A percentile compares a stretch with the other conserved stretches of the same genome.
Conservation (phyloP, 2,329 filamentous ascomycete genomes). For the Pseudonectria foliicola region DNA sequence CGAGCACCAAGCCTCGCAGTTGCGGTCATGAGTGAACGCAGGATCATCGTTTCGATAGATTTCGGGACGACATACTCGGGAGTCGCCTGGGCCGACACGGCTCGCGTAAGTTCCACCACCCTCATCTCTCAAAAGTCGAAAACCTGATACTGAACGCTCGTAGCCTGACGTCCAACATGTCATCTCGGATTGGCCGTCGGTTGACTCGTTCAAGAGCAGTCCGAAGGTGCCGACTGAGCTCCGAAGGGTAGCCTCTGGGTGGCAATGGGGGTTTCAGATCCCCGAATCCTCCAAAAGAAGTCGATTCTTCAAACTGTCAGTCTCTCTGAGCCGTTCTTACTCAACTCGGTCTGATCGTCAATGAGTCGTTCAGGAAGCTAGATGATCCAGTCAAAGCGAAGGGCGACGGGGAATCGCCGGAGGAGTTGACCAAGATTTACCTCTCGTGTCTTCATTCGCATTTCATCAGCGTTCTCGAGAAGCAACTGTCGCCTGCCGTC, state of each 20-base stretch:
- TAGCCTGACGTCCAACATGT: conserved; percentile 34
- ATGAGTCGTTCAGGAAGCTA: conserved; percentile 22
- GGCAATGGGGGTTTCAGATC: conserved; percentile 46
- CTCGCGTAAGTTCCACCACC: conserved; percentile 22
- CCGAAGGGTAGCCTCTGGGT: conserved; percentile 32
- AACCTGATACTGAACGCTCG: conserved; percentile 16
- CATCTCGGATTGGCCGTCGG: conserved; percentile 39
- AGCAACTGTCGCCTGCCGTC: conserved; percentile 34
- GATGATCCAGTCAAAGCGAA: conserved; percentile 25
- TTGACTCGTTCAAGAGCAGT: conserved; percentile 25
- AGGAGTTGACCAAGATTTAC: conserved; percentile 34
- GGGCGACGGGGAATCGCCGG: conserved; percentile 28
- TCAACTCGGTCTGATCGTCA: conserved; percentile 8
- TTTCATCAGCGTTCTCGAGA: conserved; percentile 37
- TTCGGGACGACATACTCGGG: conserved; percentile 52
- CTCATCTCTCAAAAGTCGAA: conserved; percentile 1
- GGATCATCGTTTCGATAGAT: conserved; percentile 46
- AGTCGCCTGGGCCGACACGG: conserved; percentile 44
- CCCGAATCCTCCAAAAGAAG: conserved; percentile 32
- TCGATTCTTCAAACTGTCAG: conserved; percentile 44
- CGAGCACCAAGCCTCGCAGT: conserved; percentile 7
- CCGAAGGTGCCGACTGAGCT: conserved; percentile 44
- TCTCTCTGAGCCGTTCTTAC: conserved; percentile 6
- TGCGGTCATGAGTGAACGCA: conserved; percentile 27
- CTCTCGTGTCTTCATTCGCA: conserved; percentile 42